These are phyloP conservation scores for Aspergillus pseudoglaucus DNA, from an alignment of 2,329 filamentous ascomycete genomes.

Conservation along the genomic window DNA sequence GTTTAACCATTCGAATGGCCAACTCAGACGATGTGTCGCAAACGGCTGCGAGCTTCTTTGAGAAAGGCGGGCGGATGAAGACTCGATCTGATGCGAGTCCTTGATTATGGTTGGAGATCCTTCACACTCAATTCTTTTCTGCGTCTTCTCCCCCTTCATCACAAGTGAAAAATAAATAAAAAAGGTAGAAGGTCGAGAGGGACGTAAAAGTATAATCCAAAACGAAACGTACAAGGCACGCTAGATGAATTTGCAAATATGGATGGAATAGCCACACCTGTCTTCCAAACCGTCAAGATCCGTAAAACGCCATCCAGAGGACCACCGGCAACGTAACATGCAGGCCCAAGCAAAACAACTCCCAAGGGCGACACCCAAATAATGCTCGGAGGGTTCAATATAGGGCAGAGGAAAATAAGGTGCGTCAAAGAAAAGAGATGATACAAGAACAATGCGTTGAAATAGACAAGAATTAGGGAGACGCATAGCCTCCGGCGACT, in stretches of 20 bases:
- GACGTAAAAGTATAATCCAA: slow-evolving; percentile 17
- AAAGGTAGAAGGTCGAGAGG: not conserved
- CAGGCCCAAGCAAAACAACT: slow-evolving; percentile 27
- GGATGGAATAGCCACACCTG: slow-evolving; percentile 28
- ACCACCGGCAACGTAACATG: slow-evolving; percentile 26
- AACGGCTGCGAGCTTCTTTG: too few species aligned
- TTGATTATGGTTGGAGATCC: not conserved
- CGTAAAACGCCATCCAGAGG: slow-evolving; percentile 33
- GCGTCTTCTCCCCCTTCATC: not conserved
- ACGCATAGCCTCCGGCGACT: slow-evolving; percentile 87
- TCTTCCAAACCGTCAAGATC: slow-evolving; percentile 30
- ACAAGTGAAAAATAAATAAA: not conserved
- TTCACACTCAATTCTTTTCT: not conserved
- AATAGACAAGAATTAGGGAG: slow-evolving; percentile 30
- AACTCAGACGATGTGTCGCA: too few species aligned
- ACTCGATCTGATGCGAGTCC: not conserved
- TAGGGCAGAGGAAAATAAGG: slow-evolving; percentile 23
- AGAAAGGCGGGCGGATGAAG: not conserved
- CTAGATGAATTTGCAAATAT: slow-evolving; percentile 33
- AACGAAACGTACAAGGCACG: slow-evolving; percentile 27
- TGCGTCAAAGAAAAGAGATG: slow-evolving; percentile 12
- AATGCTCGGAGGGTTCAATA: slow-evolving; percentile 26
- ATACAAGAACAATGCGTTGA: slow-evolving; percentile 18
- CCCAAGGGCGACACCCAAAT: slow-evolving; percentile 23
- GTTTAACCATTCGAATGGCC: too few species aligned